Conservation (phyloP, 139 green algal genomes). For the Tetratostichococcus sp. region DNA sequence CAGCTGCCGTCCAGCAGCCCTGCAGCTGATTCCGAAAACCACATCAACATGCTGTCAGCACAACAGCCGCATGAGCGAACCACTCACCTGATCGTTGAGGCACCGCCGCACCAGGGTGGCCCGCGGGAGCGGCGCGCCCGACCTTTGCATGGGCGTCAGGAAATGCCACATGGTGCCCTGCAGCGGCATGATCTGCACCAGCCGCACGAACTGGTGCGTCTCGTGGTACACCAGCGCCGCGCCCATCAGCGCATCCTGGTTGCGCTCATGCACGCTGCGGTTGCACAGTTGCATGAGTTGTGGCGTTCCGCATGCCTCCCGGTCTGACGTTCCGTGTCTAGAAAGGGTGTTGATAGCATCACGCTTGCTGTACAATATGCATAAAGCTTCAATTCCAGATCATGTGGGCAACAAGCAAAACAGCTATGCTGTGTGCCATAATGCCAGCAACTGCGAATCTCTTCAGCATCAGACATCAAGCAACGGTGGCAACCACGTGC, state of each 20-base stretch:
- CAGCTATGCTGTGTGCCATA: no score
- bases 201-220: slow-evolving; percentile 86
- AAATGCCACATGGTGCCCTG: slow-evolving; percentile 54
- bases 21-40: not conserved
- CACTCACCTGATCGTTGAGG: slow-evolving; percentile 53
- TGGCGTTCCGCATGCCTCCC: no score
- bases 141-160: slow-evolving; percentile 59
- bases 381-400: no score
- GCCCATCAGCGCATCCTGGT: slow-evolving; percentile 71
- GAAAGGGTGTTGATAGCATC: no score
- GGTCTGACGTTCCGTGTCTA: no score
- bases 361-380: no score
- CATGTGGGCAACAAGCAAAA: no score
- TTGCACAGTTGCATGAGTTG: no score
- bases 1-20: no score
- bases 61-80: no score
- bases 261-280: slow-evolving; percentile 72
- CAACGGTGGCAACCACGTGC: not conserved
- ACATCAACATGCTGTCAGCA: not conserved
- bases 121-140: slow-evolving; percentile 59
- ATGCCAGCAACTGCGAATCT: no score
- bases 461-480: no score
- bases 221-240: slow-evolving; percentile 80
- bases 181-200: slow-evolving; percentile 69
- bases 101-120: slow-evolving; percentile 62